Conservation (phyloP, 306 rosid species). For the Medicago lupulina region DNA sequence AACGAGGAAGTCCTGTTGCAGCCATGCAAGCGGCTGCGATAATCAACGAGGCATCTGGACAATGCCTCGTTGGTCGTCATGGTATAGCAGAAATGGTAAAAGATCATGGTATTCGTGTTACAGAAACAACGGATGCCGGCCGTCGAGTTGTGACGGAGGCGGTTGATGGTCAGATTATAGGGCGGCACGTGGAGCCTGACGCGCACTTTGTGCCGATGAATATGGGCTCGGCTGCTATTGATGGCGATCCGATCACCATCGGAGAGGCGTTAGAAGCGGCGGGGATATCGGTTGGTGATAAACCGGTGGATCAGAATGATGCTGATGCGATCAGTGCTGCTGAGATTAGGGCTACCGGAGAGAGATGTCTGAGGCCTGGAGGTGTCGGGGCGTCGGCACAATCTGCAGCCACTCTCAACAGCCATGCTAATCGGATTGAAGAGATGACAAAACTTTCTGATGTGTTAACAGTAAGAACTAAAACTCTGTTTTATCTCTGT, state of each 20-base stretch:
- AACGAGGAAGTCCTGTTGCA: constrained; percentile 47
- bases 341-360: constrained; percentile 44
- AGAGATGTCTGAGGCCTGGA: not conserved
- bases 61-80: constrained; percentile 26
- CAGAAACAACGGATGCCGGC: constrained; percentile 9
- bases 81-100: constrained; percentile 33
- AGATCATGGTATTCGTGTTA: constrained; percentile 37
- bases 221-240: constrained; percentile 39
- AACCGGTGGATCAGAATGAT: constrained; percentile 44
- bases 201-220: constrained; percentile 8
- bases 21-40: constrained; percentile 58
- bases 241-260: constrained; percentile 46
- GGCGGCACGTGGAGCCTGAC: constrained; percentile 11
- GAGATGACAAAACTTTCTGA: constrained; percentile 46
- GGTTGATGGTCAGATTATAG: constrained; percentile 24
- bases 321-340: constrained; percentile 40
- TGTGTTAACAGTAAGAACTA: constrained; percentile 30
- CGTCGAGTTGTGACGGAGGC: constrained; percentile 28
- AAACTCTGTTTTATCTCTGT: not conserved
- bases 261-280: constrained; percentile 47
- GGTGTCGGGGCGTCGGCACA: constrained; percentile 33
- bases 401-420: constrained; percentile 37
- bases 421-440: constrained; percentile 1
- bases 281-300: constrained; percentile 31
- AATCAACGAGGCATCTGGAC: constrained; percentile 39